Base-by-base conservation (phyloP, 2,329 filamentous ascomycete species). In the Stemphylium lycopersici region DNA sequence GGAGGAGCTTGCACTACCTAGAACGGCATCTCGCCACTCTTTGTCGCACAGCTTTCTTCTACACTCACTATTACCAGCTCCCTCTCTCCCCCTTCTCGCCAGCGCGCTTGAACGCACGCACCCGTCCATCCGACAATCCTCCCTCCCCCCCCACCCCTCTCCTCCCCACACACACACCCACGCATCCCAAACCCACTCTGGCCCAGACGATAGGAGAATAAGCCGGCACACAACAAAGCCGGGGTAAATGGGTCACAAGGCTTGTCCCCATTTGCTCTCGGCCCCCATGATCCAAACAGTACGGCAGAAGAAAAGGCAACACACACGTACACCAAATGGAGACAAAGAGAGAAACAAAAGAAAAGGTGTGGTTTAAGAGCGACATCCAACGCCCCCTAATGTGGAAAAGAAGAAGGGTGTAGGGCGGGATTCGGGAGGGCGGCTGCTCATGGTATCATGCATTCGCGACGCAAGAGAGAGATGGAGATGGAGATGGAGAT, bases 381-480 rank as follows among this genome's bases (percentile, higher is more conserved):
- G 26, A 10, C 6, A 42, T 46, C 33, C 33, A 16, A 52, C 33
- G 26, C 29, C 42, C 31, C 26, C 7, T 49, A 47, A 48, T 37
- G 44, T 31, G 39, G 24, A 44, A 47, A 29, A 26, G 36, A 42
- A 47, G 20, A 20, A 20, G 20, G 3, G 12, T 11, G 15, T 31
- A 15, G 41, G 33, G 39, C 18, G 32, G 24, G 31, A 39, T 36
- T 15, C 4, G 4, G 20, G 18, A n/a, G 34, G 22, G 16, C 34
- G 45, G 50, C 39, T 49, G 41, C 51, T 56, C 62, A 61, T 65
- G 59, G 58, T 63, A 62, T 63, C 59, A 63, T 65, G 60, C 62
- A 64, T 56, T 59, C 48, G 44, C 48, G 41, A 50, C 42, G 48
- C 40, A 51, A 45, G 48, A 45, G 22, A 36, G 36, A 48, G 15